Conservation (phyloP, 2,329 filamentous ascomycete genomes). For the Hymenoscyphus fructigenus region DNA sequence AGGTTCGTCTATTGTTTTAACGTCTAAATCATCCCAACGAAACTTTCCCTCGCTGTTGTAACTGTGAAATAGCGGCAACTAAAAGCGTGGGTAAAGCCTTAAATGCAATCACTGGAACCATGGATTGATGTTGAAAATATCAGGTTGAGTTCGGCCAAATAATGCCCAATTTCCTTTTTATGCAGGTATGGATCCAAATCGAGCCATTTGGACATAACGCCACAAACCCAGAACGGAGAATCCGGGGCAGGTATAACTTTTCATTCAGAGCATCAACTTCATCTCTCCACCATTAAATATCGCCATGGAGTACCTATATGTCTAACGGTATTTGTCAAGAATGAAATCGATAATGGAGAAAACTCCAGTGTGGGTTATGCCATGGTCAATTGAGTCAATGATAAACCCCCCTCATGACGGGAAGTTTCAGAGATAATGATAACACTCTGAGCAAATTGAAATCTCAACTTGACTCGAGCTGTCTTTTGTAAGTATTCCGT, state of each 20-base stretch:
- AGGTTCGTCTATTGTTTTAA: no score
- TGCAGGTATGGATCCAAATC: slow-evolving; percentile 7
- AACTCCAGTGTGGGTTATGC: no score
- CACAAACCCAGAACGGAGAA: slow-evolving; percentile 2
- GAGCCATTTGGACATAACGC: background rate
- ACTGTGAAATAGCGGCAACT: no score
- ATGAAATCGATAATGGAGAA: background rate
- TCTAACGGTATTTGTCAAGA: background rate
- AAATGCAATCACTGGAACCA: background rate
- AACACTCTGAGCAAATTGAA: background rate
- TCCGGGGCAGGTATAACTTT: slow-evolving; percentile 3
- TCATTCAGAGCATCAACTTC: background rate
- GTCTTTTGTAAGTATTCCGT: background rate
- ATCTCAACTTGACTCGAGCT: background rate
- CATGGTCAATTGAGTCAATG: no score
- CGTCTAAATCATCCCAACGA: no score
- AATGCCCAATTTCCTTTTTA: background rate
- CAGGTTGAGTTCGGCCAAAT: background rate
- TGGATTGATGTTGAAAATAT: background rate
- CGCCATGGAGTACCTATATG: background rate
- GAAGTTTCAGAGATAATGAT: no score
- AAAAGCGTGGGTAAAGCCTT: background rate
- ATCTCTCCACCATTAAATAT: background rate
- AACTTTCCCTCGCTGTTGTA: no score
- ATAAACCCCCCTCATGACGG: no score